Evolutionary conservation across 2,329 filamentous ascomycete species (phyloP), one percentile per base, ranked within the genome.

Genomic region (Cladobotryum mycophilum): DNA sequence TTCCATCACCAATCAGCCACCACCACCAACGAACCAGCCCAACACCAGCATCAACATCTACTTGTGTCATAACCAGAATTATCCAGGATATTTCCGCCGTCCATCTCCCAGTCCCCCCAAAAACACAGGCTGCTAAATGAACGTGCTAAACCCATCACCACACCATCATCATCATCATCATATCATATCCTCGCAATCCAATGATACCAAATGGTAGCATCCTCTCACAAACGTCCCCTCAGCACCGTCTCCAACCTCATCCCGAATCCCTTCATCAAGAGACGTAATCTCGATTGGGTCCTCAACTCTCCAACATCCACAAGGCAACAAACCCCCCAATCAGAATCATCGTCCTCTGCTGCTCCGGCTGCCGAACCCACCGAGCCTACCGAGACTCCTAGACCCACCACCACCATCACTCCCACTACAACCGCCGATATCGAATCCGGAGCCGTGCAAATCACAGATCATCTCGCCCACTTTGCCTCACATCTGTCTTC

Each of bases 181-280:
- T 20, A 20, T 20, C 20, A n/a, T n/a, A n/a, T n/a, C 20, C 20
- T 20, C 20, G 20, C 20, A 20, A 20, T 20, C 20, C 20, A 30
- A 30, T 30, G 25, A 11, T 8, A 30, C 2, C 2, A 18, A 13
- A 33, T 48, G 35, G 49, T 46, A 47, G 47, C 43, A 15, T 40
- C 43, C 9, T 48, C 41, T 5, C 34, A 25, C 38, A 71, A 72
- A 49, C 62, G 66, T 17, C 59, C 57, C 17, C 50, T 52, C 22
- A 67, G 65, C 48, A 64, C 66, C 2, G 55, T 59, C 18, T 65
- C 64, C 2, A 55, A 58, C 18, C 57, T 76, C 46, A 69, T 75
- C 8, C 54, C 67, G 2, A 76, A 76, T 46, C 72, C 74, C 1
- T 71, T 74, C 52, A 68, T 75, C 54, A 76, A 76, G 60, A 73